Conservation (phyloP, 2,329 filamentous ascomycete species). For the Coleophoma eucalyptorum region DNA sequence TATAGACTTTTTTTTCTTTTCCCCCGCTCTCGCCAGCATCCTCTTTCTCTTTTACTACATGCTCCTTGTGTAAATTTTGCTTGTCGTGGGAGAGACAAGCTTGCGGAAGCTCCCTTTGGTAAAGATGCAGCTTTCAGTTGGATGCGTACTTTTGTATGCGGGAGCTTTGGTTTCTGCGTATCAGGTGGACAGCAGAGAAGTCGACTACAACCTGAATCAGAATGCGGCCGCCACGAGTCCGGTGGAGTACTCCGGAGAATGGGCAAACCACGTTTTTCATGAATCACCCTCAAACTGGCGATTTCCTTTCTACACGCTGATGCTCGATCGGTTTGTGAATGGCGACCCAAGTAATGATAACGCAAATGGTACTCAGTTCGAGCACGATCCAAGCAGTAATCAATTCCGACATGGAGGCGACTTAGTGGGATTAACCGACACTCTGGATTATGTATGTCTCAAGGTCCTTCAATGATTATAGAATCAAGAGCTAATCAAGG, state of each 20-base stretch:
- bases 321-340: constrained; percentile 60
- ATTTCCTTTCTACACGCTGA: constrained; percentile 57
- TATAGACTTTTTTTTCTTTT: too few species aligned
- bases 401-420: constrained; percentile 62
- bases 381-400: constrained; percentile 51
- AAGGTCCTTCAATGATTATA: too few species aligned
- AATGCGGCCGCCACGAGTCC: background rate
- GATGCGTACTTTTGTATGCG: background rate
- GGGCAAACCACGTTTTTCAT: background rate
- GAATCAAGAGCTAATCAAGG: too few species aligned
- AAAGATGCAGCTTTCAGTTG: background rate
- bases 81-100: background rate
- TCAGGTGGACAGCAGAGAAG: background rate
- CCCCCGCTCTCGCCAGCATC: background rate
- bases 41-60: background rate
- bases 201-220: constrained; percentile 3
- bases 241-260: constrained; percentile 1
- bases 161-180: background rate
- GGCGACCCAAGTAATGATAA: constrained; percentile 62
- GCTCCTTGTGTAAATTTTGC: background rate
- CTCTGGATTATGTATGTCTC: constrained; percentile 51
- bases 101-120: background rate
- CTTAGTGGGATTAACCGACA: constrained; percentile 51
- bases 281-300: constrained; percentile 1
- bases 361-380: constrained; percentile 54